These are phyloP conservation scores for Aspergillus sp. DNA, from an alignment of 2,329 filamentous ascomycete species.

Conservation along the genomic window DNA sequence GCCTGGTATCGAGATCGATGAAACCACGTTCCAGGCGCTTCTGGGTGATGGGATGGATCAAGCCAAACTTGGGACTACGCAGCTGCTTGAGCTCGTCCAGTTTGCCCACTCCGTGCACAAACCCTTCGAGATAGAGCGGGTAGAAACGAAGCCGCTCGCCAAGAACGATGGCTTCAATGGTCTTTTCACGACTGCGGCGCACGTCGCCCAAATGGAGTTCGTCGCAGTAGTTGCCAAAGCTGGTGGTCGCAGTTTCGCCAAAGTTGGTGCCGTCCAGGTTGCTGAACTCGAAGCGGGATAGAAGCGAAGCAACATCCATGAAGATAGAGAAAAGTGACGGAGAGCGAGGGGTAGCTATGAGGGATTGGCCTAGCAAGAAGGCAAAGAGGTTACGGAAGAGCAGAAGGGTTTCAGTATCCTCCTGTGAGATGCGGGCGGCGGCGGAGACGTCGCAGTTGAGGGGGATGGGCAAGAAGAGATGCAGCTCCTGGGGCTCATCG, in stretches of 20 bases:
- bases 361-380: constrained; percentile 55
- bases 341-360: constrained; percentile 52
- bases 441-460: constrained; percentile 45
- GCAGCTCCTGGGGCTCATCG: constrained; percentile 40
- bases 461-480: constrained; percentile 54
- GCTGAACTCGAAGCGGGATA: constrained; percentile 53
- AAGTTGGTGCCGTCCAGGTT: constrained; percentile 59
- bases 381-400: constrained; percentile 59
- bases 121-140: constrained; percentile 81
- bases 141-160: constrained; percentile 79
- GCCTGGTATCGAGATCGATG: constrained; percentile 68
- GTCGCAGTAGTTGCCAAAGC: constrained; percentile 59
- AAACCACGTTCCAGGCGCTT: constrained; percentile 76
- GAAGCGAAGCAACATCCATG: constrained; percentile 52
- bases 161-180: constrained; percentile 78
- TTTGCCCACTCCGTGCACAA: constrained; percentile 84
- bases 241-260: constrained; percentile 51
- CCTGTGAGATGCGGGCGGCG: constrained; percentile 26
- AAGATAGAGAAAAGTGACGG: constrained; percentile 55
- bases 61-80: constrained; percentile 60
- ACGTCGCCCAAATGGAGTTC: constrained; percentile 74
- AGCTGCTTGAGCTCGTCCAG: constrained; percentile 65
- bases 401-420: constrained; percentile 52
- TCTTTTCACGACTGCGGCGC: constrained; percentile 75
- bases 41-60: constrained; percentile 64